Evolutionary conservation across 176 grass and related monocot species (phyloP).

Genomic region (Oryza officinalis): DNA sequence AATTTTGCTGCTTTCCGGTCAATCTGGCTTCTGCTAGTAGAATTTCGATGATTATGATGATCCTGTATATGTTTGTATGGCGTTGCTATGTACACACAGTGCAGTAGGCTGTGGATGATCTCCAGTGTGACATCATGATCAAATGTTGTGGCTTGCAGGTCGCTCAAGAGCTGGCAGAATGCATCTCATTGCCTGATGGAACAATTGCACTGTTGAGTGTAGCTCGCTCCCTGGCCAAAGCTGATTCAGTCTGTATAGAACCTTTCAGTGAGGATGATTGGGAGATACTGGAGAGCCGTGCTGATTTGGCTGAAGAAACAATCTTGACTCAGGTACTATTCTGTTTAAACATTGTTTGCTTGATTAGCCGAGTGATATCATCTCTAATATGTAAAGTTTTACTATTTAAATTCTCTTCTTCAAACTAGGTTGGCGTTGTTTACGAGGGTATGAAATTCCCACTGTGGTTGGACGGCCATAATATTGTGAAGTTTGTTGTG

Average conservation of each 20-base stretch:
- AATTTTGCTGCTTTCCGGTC: background rate
- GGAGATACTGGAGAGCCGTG: slow-evolving; percentile 91
- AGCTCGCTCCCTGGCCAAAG: slow-evolving; percentile 66
- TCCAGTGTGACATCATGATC: slow-evolving; percentile 18
- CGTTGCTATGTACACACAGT: slow-evolving; percentile 12
- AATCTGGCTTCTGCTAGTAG: background rate
- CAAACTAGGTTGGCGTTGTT: slow-evolving; percentile 77
- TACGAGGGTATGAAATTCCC: slow-evolving; percentile 96
- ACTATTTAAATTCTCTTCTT: slow-evolving; percentile 35
- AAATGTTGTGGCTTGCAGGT: slow-evolving; percentile 55
- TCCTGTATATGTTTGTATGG: no score
- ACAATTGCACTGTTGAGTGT: slow-evolving; percentile 63
- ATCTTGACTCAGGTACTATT: slow-evolving; percentile 79
- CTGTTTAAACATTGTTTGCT: background rate
- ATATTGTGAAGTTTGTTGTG: slow-evolving; percentile 87
- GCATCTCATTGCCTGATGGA: slow-evolving; percentile 70
- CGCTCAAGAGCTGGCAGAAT: slow-evolving; percentile 69
- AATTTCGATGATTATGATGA: background rate
- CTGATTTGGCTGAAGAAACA: slow-evolving; percentile 83
- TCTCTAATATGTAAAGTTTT: background rate
- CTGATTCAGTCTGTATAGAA: slow-evolving; percentile 72
- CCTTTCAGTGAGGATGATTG: slow-evolving; percentile 88
- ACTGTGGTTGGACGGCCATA: slow-evolving; percentile 86
- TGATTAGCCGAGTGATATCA: background rate
- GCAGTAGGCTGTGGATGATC: background rate